Percentiles rank a stretch among this genome's conserved stretches.
phyloP scores from a whole-genome alignment of 176 grass and related monocot genomes.

The Themeda triandra region DNA sequence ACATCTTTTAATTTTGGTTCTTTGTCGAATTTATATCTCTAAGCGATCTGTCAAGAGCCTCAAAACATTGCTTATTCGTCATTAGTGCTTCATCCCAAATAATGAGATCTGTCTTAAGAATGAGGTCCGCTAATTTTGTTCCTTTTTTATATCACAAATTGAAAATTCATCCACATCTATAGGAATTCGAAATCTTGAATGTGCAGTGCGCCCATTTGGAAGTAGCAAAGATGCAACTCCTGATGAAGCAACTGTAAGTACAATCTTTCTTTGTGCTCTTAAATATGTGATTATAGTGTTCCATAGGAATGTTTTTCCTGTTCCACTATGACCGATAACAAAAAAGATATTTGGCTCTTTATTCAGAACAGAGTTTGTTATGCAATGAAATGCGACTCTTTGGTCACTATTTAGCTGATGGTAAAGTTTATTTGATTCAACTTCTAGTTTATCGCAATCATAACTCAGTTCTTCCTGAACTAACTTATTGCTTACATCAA shows the following conservation, averaged over 20 bases:
- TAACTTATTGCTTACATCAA: background rate
- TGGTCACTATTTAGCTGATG: background rate
- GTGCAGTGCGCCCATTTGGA: background rate
- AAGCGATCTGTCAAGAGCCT: no score
- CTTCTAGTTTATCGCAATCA: background rate
- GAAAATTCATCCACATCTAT: background rate
- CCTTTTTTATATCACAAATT: background rate
- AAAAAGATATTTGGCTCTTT: background rate
- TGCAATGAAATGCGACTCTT: background rate
- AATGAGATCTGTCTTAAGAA: background rate
- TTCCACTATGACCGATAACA: background rate
- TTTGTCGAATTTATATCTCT: no score
- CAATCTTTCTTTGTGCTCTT: background rate
- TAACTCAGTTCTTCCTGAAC: background rate
- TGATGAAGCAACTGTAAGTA: background rate
- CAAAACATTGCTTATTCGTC: no score
- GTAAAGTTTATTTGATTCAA: background rate
- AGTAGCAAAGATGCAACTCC: background rate
- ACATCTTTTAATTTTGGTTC: background rate
- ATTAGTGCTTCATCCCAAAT: background rate
- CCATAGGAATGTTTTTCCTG: constrained; percentile 3
- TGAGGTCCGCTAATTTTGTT: background rate
- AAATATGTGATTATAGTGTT: background rate
- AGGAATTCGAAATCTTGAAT: constrained; percentile 20
- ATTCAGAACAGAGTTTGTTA: background rate